Conservation (phyloP, 345 rosid genomes). For the Rhodamnia argentea region DNA sequence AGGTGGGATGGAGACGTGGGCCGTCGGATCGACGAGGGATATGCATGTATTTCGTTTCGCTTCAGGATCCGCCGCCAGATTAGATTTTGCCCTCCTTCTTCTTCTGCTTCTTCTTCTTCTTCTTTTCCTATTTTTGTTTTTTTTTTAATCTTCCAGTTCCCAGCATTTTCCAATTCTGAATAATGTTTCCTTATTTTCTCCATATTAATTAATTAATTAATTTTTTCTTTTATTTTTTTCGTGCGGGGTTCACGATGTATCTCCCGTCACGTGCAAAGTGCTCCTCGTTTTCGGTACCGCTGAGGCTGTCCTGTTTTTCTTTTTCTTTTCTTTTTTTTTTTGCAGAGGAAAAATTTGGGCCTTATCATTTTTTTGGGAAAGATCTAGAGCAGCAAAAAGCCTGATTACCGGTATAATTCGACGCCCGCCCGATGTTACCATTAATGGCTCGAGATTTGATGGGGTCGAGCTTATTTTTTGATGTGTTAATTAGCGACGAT, state of each 20-base stretch:
- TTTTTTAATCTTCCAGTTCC: not conserved
- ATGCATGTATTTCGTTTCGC: conserved; percentile 2
- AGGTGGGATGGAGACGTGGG: not conserved
- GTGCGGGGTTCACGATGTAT: not conserved
- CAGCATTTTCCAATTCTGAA: not conserved
- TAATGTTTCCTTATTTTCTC: not conserved
- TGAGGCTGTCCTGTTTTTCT: not conserved
- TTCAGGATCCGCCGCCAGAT: conserved; percentile 21
- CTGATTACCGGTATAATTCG: too few relatives aligned
- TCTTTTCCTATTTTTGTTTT: not conserved
- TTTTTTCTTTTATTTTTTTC: accelerated
- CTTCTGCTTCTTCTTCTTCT: not conserved
- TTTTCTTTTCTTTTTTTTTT: not conserved
- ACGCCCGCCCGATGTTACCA: too few relatives aligned
- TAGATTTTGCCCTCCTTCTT: not conserved
- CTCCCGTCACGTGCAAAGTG: not conserved
- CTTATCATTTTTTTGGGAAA: too few relatives aligned
- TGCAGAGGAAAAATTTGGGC: too few relatives aligned
- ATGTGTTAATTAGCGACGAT: too few relatives aligned
- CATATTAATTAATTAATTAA: not conserved
- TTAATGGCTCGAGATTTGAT: too few relatives aligned
- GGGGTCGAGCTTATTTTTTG: too few relatives aligned
- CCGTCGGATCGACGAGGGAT: conserved; percentile 12
- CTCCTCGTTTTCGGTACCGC: not conserved
- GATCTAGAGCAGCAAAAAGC: too few relatives aligned